A percentile compares a stretch with the other conserved stretches of the same genome.
Evolutionary conservation across 2,329 filamentous ascomycete genomes (phyloP).

Genomic region (Monosporascus sp.): DNA sequence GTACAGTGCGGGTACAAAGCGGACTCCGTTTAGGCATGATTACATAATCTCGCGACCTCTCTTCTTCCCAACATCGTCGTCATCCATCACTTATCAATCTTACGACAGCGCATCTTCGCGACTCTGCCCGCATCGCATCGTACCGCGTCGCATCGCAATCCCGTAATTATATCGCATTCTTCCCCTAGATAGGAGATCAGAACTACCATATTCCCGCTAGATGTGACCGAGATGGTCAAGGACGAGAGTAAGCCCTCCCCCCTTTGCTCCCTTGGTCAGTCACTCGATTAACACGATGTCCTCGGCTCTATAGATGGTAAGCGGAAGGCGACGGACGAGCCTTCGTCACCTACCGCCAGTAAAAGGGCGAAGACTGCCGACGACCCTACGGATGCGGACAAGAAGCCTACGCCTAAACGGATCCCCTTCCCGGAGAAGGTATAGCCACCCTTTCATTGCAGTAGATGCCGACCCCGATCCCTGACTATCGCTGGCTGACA

Average conservation of each 20-base stretch:
- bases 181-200: background rate
- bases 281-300: constrained; percentile 3
- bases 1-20: too few species aligned
- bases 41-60: too few species aligned
- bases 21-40: too few species aligned
- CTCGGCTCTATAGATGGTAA: constrained; percentile 45
- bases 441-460: constrained; percentile 4
- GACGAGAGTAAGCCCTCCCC: constrained; percentile 31
- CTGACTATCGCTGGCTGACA: constrained; percentile 16
- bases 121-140: background rate
- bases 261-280: background rate
- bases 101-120: background rate
- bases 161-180: background rate
- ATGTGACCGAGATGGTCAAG: constrained; percentile 27
- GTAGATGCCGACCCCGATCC: constrained; percentile 8
- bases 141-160: background rate
- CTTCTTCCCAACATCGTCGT: background rate
- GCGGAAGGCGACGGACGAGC: constrained; percentile 67
- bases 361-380: constrained; percentile 58
- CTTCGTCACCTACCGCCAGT: constrained; percentile 51
- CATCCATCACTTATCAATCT: background rate
- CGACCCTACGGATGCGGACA: constrained; percentile 37
- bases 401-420: constrained; percentile 51
- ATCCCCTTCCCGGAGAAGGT: constrained; percentile 90
- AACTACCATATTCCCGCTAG: background rate